Evolutionary conservation across 805 yeast species (phyloP), one percentile per base, ranked within the genome.

Genomic region (Candida oleophila): DNA sequence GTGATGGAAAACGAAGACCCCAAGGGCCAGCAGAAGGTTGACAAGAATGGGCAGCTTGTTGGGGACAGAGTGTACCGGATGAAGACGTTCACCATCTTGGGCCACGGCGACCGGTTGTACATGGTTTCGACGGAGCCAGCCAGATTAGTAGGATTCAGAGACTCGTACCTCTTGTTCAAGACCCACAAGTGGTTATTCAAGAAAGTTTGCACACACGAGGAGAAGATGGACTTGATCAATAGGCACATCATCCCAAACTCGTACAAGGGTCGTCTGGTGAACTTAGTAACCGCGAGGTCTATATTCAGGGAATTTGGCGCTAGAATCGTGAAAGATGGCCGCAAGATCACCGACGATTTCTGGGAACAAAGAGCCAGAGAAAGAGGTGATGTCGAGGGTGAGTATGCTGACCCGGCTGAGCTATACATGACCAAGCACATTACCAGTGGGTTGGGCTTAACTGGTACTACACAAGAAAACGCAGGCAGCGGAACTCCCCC

Each of bases 51-150:
- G 22, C 74, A 76, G 41, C 70, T 92, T 49, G 61, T 65, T 38
- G 96, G 87, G 3, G 91, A 82, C 15, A 78, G 97, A 52, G 80
- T 81, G 57, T 92, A 79, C 69, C 75, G 91, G 49, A 82, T 85
- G 46, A 78, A 84, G 49, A 78, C 86, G 0, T 87, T 87, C 64
- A 83, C 82, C 4, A 72, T 86, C 7, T 60, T 71, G 37, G 83
- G 81, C 3, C 73, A 81, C 46, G 97, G 96, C 7, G 80, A 82
- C 18, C 76, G 83, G 53, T 73, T 83, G 48, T 94, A 81, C 65
- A 91, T 92, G 96, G 79, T 94, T 41, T 85, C 96, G 2, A 91
- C 98, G 0, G 99, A 94, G 61, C 96, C 97, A 2, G 97, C 99
- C 1, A 79, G 98, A 55, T 82, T 92, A 58, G 89, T 92, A 50